These are phyloP conservation scores for Lasiodiplodia gonubiensis DNA, from an alignment of 2,329 filamentous ascomycete genomes.

Conservation along the genomic window DNA sequence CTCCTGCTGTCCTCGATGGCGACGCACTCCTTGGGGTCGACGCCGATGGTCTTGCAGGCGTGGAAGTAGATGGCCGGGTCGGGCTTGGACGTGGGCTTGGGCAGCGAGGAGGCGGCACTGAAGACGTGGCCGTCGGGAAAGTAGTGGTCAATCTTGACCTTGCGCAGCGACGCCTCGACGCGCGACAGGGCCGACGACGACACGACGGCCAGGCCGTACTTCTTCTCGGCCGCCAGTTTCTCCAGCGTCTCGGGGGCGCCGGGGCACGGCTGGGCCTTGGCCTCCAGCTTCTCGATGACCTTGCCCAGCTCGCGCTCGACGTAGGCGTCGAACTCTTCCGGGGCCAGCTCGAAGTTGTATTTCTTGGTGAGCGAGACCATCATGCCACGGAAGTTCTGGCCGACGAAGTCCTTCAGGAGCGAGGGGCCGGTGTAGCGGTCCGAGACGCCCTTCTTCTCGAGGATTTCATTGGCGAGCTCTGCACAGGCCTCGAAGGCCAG, in stretches of 20 bases:
- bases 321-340: slow-evolving; percentile 74
- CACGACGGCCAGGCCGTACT: slow-evolving; percentile 80
- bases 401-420: slow-evolving; percentile 86
- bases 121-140: slow-evolving; percentile 78
- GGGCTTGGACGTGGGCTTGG: slow-evolving; percentile 84
- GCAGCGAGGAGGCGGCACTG: slow-evolving; percentile 79
- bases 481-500: slow-evolving; percentile 91
- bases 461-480: slow-evolving; percentile 85
- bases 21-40: slow-evolving; percentile 72
- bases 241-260: slow-evolving; percentile 73
- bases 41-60: slow-evolving; percentile 75
- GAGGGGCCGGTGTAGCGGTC: slow-evolving; percentile 77
- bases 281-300: slow-evolving; percentile 79
- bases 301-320: slow-evolving; percentile 79
- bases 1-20: slow-evolving; percentile 90
- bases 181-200: slow-evolving; percentile 79
- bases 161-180: slow-evolving; percentile 77
- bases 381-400: slow-evolving; percentile 95
- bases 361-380: slow-evolving; percentile 76
- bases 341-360: slow-evolving; percentile 72
- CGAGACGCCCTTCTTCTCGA: slow-evolving; percentile 67
- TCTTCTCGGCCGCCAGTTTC: slow-evolving; percentile 63
- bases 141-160: slow-evolving; percentile 79
- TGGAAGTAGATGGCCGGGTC: slow-evolving; percentile 87
- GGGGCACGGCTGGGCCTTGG: slow-evolving; percentile 69